Conservation (phyloP, 2,329 filamentous ascomycete species). For the Aspergillus udagawae region DNA sequence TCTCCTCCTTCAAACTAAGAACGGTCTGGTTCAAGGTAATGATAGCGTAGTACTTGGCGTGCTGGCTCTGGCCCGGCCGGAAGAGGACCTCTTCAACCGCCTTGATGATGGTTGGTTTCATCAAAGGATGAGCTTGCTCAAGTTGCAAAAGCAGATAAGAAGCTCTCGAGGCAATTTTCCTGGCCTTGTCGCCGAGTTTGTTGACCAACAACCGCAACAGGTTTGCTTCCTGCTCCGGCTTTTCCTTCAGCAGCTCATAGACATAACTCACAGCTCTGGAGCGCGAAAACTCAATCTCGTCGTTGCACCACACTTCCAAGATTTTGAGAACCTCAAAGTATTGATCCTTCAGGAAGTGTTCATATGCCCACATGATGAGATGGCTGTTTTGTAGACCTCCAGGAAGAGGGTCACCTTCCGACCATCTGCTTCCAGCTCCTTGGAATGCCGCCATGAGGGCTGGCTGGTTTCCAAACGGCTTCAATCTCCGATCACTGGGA, state of each 20-base stretch:
- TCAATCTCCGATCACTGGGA: slow-evolving; percentile 75
- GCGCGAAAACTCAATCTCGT: slow-evolving; percentile 92
- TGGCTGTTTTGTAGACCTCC: slow-evolving; percentile 70
- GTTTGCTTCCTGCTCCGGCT: slow-evolving; percentile 96
- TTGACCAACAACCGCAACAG: slow-evolving; percentile 86
- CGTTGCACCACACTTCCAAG: slow-evolving; percentile 86
- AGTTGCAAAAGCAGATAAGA: slow-evolving; percentile 93
- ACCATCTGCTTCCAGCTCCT: slow-evolving; percentile 61
- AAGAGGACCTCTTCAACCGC: slow-evolving; percentile 86
- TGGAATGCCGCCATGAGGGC: slow-evolving; percentile 69
- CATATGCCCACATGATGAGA: slow-evolving; percentile 82
- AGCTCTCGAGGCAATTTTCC: slow-evolving; percentile 89
- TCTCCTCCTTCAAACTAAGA: slow-evolving; percentile 75
- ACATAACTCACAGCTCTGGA: slow-evolving; percentile 85
- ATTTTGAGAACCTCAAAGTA: slow-evolving; percentile 93
- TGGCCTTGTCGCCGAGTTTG: slow-evolving; percentile 91
- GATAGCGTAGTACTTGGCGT: slow-evolving; percentile 92
- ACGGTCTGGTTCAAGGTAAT: slow-evolving; percentile 98
- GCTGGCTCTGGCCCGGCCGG: slow-evolving; percentile 77
- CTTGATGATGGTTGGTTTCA: slow-evolving; percentile 85
- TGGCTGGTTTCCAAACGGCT: slow-evolving; percentile 74
- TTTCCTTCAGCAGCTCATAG: slow-evolving; percentile 86
- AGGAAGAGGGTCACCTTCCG: slow-evolving; percentile 65
- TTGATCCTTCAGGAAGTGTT: slow-evolving; percentile 90
- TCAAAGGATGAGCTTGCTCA: slow-evolving; percentile 80